Evolutionary conservation across 2,329 filamentous ascomycete species (phyloP), one percentile per base, ranked within the genome.

Genomic region (Aspergillus piperis): DNA sequence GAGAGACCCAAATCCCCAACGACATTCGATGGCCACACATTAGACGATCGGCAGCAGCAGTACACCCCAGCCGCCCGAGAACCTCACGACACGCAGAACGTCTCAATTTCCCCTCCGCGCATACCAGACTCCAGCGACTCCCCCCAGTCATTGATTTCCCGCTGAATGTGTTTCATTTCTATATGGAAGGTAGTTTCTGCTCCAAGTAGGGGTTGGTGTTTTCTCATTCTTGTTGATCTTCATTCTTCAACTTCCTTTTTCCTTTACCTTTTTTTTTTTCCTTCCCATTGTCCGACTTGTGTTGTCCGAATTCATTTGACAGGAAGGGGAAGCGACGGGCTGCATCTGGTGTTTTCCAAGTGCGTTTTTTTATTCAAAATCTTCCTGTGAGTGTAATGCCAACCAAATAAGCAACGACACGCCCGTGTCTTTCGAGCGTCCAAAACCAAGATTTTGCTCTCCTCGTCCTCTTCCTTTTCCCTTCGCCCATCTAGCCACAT

Each of bases 401-500:
- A 69, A 70, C 64, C 65, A 68, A 69, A 68, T 70, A 65, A 67
- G 66, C 64, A 69, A 69, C 65, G 65, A 65, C 67, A 69, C 65
- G 50, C 62, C 54, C 52, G 55, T 70, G 63, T 69, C 67, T 63
- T 69, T 65, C 60, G 59, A 63, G 62, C 50, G 54, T 61, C 57
- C 55, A 62, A 62, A 53, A 56, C 56, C 57, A 58, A 36, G 42
- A 51, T 59, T 61, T 32, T 57, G 47, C 47, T 52, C 55, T 52
- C 55, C 51, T 32, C 59, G 58, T 23, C 32, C 42, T 39, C 47
- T 49, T 41, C 38, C 32, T 27, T 15, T 25, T 25, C 41, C 13
- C n/a, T 15, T 10, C 41, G 15, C 30, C 21, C 36, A 30, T 27
- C 30, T 53, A 39, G 50, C 32, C 13, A 21, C 32, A n/a, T 11